Evolutionary conservation across 2,329 filamentous ascomycete genomes (phyloP).

Genomic region (Trichothecium sympodiale): DNA sequence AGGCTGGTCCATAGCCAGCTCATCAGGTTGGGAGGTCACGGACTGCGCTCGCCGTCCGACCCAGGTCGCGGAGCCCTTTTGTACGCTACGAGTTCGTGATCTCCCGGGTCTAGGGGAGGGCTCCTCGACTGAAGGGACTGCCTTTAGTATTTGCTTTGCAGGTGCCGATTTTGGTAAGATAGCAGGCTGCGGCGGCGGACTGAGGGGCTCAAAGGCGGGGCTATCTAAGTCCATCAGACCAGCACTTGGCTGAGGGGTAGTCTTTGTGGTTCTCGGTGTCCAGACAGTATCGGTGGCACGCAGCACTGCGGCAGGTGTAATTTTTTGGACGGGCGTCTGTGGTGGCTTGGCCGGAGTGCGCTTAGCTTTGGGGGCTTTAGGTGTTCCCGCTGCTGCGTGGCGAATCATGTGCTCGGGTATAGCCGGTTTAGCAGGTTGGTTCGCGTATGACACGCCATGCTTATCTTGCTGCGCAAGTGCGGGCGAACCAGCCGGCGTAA

Average conservation of each 20-base stretch:
- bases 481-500: slow-evolving; percentile 2
- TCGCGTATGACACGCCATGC: slow-evolving; percentile 14
- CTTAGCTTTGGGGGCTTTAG: slow-evolving; percentile 17
- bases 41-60: slow-evolving; percentile 19
- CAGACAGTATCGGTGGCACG: slow-evolving; percentile 44
- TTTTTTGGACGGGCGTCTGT: slow-evolving; percentile 21
- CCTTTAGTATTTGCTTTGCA: slow-evolving; percentile 23
- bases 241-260: slow-evolving; percentile 33
- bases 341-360: slow-evolving; percentile 19
- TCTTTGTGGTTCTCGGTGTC: slow-evolving; percentile 44
- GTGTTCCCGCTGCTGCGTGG: slow-evolving; percentile 20
- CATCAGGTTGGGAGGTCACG: slow-evolving; percentile 34
- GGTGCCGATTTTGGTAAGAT: slow-evolving; percentile 20
- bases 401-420: slow-evolving; percentile 30
- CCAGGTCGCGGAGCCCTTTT: slow-evolving; percentile 1
- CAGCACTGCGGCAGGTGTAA: slow-evolving; percentile 14
- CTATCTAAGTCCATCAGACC: slow-evolving; percentile 29
- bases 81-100: slow-evolving; percentile 1
- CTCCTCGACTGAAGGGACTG: slow-evolving; percentile 3
- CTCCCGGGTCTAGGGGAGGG: too few species aligned
- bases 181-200: slow-evolving; percentile 34
- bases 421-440: slow-evolving; percentile 22
- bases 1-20: slow-evolving; percentile 32
- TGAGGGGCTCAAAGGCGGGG: slow-evolving; percentile 48
- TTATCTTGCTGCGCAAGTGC: slow-evolving; percentile 17